Percentiles rank a stretch among this genome's conserved stretches.
These are phyloP conservation scores for Basipetospora sp. DNA, from an alignment of 2,329 filamentous ascomycete species.

Conservation along the genomic window DNA sequence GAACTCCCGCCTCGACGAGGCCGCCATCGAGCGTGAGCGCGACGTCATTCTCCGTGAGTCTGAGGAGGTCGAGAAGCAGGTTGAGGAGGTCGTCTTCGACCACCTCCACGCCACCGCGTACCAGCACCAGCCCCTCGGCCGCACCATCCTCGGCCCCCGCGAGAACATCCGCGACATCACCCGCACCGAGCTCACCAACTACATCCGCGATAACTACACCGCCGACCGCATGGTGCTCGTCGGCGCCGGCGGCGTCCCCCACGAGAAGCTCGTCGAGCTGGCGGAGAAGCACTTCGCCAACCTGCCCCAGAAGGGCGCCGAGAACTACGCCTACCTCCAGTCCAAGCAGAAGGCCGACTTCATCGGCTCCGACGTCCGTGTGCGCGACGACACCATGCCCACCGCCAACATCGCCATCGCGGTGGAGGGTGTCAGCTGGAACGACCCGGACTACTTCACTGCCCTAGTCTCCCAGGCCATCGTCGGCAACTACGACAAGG, in stretches of 20 bases:
- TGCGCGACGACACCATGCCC: conserved; percentile 89
- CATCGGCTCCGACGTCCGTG: conserved; percentile 85
- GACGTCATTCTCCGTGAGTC: conserved; percentile 98
- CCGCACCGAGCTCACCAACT: conserved; percentile 76
- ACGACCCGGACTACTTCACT: conserved; percentile 97
- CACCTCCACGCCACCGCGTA: conserved; percentile 96
- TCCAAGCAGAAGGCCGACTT: conserved; percentile 88
- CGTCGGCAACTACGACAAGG: conserved; percentile 98
- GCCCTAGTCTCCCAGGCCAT: conserved; percentile 95
- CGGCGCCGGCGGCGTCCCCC: conserved; percentile 82
- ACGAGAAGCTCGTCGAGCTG: conserved; percentile 84
- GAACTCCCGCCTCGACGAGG: conserved; percentile 92
- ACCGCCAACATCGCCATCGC: conserved; percentile 97
- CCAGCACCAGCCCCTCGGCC: conserved; percentile 88
- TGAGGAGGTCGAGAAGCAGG: conserved; percentile 98
- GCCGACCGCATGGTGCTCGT: conserved; percentile 99
- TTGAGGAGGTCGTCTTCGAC: conserved; percentile 98
- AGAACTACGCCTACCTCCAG: conserved; percentile 58
- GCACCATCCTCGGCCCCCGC: conserved; percentile 92
- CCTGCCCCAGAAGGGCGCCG: conserved; percentile 61
- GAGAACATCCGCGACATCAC: conserved; percentile 97
- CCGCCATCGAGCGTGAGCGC: conserved; percentile 90
- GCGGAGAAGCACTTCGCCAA: conserved; percentile 88
- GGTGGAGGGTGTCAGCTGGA: conserved; percentile 99
- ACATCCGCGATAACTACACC: conserved; percentile 99